Evolutionary conservation across 1,284 basidiomycete genomes (phyloP).

Genomic region (Pterulicium gracile): DNA sequence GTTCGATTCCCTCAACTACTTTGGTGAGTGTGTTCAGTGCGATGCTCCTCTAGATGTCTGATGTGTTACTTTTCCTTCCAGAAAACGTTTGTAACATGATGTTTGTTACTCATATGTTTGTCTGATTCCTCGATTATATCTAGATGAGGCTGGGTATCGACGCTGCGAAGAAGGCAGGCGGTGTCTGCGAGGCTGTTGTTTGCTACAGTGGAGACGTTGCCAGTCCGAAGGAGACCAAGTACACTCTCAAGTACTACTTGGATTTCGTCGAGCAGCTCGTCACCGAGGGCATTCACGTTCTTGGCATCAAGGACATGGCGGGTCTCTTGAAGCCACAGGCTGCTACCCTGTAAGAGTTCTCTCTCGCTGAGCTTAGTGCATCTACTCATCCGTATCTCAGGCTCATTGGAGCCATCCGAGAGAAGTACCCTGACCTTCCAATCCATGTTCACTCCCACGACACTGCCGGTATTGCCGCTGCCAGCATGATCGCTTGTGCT

Average conservation of each 20-base stretch:
- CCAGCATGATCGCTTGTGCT: slow-evolving; percentile 94
- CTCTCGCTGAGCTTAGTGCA: not conserved
- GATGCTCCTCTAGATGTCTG: slow-evolving; percentile 3
- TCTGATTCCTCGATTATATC: slow-evolving; percentile 5
- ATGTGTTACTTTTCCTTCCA: slow-evolving; percentile 15
- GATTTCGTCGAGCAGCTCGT: slow-evolving; percentile 94
- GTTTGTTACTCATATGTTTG: not conserved
- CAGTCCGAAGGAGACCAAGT: slow-evolving; percentile 92
- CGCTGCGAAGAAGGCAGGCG: slow-evolving; percentile 98
- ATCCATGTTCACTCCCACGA: slow-evolving; percentile 99
- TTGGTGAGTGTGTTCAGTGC: slow-evolving; percentile 45
- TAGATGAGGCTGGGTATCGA: slow-evolving; percentile 96
- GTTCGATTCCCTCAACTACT: slow-evolving; percentile 98
- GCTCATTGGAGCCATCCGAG: slow-evolving; percentile 88
- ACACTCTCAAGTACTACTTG: slow-evolving; percentile 97
- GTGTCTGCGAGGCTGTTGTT: slow-evolving; percentile 95
- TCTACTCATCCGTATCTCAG: slow-evolving; percentile 24
- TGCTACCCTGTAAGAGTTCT: slow-evolving; percentile 62
- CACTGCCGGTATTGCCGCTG: slow-evolving; percentile 95
- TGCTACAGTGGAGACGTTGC: slow-evolving; percentile 99
- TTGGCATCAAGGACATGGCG: slow-evolving; percentile 99
- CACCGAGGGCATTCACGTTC: slow-evolving; percentile 91
- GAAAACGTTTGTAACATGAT: slow-evolving; percentile 45
- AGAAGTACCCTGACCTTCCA: slow-evolving; percentile 94
- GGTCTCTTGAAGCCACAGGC: slow-evolving; percentile 94